Base-by-base conservation (phyloP, 768 basidiomycete genomes). In the Russula dissimulans region DNA sequence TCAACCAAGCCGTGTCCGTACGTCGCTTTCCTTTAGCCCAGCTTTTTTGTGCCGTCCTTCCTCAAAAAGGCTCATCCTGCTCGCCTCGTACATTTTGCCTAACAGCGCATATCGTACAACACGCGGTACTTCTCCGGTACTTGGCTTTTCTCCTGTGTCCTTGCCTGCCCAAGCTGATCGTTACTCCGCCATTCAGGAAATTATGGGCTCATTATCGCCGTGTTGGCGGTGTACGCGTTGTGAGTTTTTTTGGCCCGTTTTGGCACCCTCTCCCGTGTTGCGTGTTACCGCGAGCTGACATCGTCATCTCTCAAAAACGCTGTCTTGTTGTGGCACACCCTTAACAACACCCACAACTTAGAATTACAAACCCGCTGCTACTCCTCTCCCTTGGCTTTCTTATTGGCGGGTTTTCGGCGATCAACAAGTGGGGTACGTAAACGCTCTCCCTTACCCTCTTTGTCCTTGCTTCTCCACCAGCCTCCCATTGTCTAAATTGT, bases 51-150 rank as follows among this genome's bases (percentile, higher is more conserved):
- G 22, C 22, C 34, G 7, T 36, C 10, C 34, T 36, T 36, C 34
- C 5, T 36, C 34, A 36, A 36, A 36, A 36, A 10, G 10, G 34
- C 34, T 36, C 34, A 36, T 10, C 34, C 5, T 10, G 34, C 10
- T 10, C 10, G 34, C 22, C 1, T 36, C 42, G 34, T 57, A 53
- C 39, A 44, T 47, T 29, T 15, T 18, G 36, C 51, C 38, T 32
- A 43, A 61, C 69, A 93, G 91, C 84, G 92, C 60, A 90, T 95
- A 81, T 90, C 91, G 26, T 93, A 95, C 77, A 95, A 95, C 76
- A 93, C 92, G 43, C 85, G 89, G 51, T 91, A 90, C 70, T 91
- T 90, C 74, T 91, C 89, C 59, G 86, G 85, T 86, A 62, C 57
- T 70, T 61, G 17, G 0, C 29, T 15, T 12, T 15, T 18, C 8